These are phyloP conservation scores for Croton laevigatus DNA, from an alignment of 441 rosid genomes.

Conservation along the genomic window DNA sequence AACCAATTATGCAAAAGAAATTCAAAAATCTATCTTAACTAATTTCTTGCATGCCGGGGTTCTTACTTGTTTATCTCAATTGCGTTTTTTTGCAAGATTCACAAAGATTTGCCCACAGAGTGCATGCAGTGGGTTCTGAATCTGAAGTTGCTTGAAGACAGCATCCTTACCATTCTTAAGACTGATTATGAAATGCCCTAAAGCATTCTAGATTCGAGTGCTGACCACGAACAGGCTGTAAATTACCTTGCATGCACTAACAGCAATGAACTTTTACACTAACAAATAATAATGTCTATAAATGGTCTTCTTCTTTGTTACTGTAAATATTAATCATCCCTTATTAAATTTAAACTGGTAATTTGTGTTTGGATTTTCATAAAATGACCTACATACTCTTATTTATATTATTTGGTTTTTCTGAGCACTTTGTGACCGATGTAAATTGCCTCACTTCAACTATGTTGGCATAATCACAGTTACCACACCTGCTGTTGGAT, in stretches of 20 bases:
- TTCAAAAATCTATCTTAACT: background rate
- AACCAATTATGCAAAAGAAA: background rate
- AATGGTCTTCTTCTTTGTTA: background rate
- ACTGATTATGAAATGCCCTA: no score
- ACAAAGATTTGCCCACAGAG: background rate
- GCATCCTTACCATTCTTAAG: background rate
- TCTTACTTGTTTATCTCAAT: background rate
- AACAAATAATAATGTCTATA: background rate
- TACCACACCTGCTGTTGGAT: background rate
- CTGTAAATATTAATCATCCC: background rate
- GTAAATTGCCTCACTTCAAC: background rate
- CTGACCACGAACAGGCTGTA: background rate
- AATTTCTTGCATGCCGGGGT: background rate
- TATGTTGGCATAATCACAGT: background rate
- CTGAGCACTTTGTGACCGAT: background rate
- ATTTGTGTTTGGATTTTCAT: background rate
- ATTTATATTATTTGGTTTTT: background rate
- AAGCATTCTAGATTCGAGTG: background rate
- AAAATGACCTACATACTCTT: background rate
- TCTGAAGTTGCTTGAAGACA: background rate
- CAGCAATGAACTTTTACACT: background rate
- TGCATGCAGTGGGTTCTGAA: background rate
- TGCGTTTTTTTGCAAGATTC: background rate
- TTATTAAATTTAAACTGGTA: background rate
- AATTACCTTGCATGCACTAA: background rate